These are phyloP conservation scores for Paramecium caudatum DNA, from an alignment of 73 alveolate species.

Conservation along the genomic window DNA sequence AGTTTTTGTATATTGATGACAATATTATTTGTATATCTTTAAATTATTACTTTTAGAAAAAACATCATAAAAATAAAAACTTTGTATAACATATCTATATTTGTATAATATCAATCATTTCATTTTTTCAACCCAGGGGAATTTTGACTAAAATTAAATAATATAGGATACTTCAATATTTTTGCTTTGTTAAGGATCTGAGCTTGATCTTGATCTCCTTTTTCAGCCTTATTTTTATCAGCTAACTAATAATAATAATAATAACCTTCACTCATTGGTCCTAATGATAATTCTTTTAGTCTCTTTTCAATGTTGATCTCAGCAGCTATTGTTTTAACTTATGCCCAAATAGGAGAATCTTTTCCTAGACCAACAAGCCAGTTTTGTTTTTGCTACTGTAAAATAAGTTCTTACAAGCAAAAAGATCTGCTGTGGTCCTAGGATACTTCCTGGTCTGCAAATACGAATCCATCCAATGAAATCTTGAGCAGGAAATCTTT, in stretches of 20 bases:
- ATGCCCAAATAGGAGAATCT: slow-evolving; percentile 58
- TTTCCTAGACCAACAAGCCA: slow-evolving; percentile 57
- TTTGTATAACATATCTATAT: no score
- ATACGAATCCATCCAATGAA: slow-evolving; percentile 90
- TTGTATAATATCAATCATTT: no score
- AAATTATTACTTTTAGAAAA: no score
- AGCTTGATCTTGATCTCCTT: slow-evolving; percentile 62
- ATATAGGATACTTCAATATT: slow-evolving; percentile 15
- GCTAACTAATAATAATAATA: background rate
- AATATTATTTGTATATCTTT: background rate
- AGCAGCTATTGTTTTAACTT: slow-evolving; percentile 17
- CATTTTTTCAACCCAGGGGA: slow-evolving; percentile 26
- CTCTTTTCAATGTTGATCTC: slow-evolving; percentile 66
- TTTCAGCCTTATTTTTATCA: slow-evolving; percentile 38
- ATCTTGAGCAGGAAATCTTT: slow-evolving; percentile 88
- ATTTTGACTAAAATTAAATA: background rate
- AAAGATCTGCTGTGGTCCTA: slow-evolving; percentile 91
- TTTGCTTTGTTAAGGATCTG: slow-evolving; percentile 45
- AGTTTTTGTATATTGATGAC: slow-evolving; percentile 20
- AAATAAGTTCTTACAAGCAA: slow-evolving; percentile 64
- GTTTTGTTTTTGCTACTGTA: slow-evolving; percentile 61
- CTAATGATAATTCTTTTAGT: slow-evolving; percentile 11
- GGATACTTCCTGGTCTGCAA: slow-evolving; percentile 92
- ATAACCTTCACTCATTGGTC: slow-evolving; percentile 35
- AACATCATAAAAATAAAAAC: no score